A percentile compares a stretch with the other conserved stretches of the same genome.
phyloP scores from a whole-genome alignment of 2,329 filamentous ascomycete genomes.

The Ophiostoma himal-ulmi region DNA sequence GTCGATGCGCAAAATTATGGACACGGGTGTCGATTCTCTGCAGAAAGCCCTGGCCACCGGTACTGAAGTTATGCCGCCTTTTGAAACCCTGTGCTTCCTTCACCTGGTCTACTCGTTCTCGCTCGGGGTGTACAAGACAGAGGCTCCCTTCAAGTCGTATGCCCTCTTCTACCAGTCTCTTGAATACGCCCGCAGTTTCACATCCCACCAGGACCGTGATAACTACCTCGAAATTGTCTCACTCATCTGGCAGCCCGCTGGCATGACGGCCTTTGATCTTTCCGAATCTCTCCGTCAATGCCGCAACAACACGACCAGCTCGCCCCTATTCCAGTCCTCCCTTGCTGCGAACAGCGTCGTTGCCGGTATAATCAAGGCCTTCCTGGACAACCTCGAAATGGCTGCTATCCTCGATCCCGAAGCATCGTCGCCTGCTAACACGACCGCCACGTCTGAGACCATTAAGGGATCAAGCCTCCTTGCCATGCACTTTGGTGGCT shows the following conservation, averaged over 20 bases:
- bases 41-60: constrained; percentile 37
- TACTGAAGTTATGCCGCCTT: constrained; percentile 35
- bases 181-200: constrained; percentile 40
- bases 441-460: constrained; percentile 32
- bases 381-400: constrained; percentile 49
- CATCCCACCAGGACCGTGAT: constrained; percentile 32
- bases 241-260: constrained; percentile 45
- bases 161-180: constrained; percentile 45
- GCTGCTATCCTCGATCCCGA: constrained; percentile 35
- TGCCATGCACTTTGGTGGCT: constrained; percentile 38
- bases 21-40: constrained; percentile 40
- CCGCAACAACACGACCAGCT: constrained; percentile 22
- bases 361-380: constrained; percentile 40
- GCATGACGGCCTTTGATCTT: constrained; percentile 32
- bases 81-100: constrained; percentile 46
- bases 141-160: constrained; percentile 34
- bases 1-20: constrained; percentile 37
- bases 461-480: constrained; percentile 40
- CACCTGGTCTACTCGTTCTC: constrained; percentile 49
- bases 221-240: constrained; percentile 42
- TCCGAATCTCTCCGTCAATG: constrained; percentile 29
- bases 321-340: constrained; percentile 25
- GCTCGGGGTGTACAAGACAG: constrained; percentile 39
- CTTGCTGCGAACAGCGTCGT: constrained; percentile 35
- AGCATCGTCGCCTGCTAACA: background rate